phyloP scores from a whole-genome alignment of 2,329 filamentous ascomycete genomes.

The Phoma sp. region DNA sequence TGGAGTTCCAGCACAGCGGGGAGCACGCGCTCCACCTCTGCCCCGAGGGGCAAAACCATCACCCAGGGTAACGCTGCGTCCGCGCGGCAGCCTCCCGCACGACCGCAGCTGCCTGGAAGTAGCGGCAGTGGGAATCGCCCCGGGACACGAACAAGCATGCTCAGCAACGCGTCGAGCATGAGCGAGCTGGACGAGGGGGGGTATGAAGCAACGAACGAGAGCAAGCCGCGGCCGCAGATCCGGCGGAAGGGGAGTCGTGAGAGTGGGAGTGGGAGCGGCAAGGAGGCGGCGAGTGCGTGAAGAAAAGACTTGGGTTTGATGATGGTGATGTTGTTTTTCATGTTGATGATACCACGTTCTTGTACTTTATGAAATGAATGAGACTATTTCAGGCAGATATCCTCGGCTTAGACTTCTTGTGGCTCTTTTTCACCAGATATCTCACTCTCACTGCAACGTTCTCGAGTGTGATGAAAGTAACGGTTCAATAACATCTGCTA shows the following conservation, averaged over 20 bases:
- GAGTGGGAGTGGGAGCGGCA: conserved; percentile 14
- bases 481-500: too few relatives aligned
- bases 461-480: too few relatives aligned
- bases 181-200: conserved; percentile 26
- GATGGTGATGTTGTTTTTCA: not conserved
- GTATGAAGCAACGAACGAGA: conserved; percentile 11
- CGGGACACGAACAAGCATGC: conserved; percentile 43
- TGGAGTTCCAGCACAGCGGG: conserved; percentile 46
- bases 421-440: too few relatives aligned
- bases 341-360: conserved; percentile 6
- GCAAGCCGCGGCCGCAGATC: conserved; percentile 1
- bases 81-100: conserved; percentile 31
- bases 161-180: conserved; percentile 40
- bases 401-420: too few relatives aligned
- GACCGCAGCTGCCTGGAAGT: conserved; percentile 25
- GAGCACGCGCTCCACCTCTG: conserved; percentile 32
- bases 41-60: conserved; percentile 23
- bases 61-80: conserved; percentile 36
- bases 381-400: too few relatives aligned
- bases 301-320: too few relatives aligned
- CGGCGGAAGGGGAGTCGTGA: conserved; percentile 9
- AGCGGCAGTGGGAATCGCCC: conserved; percentile 39
- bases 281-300: conserved; percentile 9
- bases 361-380: not conserved
- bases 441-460: too few relatives aligned